phyloP scores from a whole-genome alignment of 2,329 filamentous ascomycete genomes.

The Fusarium hainanense region DNA sequence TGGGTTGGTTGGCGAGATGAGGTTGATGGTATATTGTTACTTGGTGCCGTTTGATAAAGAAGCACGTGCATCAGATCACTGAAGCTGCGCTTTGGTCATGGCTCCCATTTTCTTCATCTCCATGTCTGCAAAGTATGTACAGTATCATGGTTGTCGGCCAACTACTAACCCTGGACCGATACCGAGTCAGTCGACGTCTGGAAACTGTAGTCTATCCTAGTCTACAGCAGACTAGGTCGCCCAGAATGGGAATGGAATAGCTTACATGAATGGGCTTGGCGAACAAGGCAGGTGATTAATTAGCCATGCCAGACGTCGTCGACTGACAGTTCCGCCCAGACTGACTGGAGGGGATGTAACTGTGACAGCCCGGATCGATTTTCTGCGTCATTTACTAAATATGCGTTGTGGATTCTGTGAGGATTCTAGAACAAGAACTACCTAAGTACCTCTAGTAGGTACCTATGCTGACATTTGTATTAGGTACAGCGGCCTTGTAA shows the following conservation, averaged over 20 bases:
- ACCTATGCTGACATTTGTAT: not conserved
- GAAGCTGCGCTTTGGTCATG: not conserved
- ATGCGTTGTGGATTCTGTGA: not conserved
- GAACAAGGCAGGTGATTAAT: constrained; percentile 9
- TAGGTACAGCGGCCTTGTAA: not conserved
- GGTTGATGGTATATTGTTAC: not conserved
- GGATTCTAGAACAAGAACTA: constrained; percentile 22
- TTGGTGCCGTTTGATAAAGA: not conserved
- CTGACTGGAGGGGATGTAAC: constrained; percentile 15
- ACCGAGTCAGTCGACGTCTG: constrained; percentile 21
- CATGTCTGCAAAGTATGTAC: not conserved
- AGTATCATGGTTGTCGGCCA: not conserved
- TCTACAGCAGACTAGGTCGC: not conserved
- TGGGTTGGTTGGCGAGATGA: not conserved
- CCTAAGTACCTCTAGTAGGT: not conserved
- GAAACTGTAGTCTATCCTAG: not conserved
- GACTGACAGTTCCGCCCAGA: constrained; percentile 27
- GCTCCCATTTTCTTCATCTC: not conserved
- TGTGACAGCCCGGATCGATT: not conserved
- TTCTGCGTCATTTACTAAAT: constrained; percentile 24
- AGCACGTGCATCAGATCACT: not conserved
- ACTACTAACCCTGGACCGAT: not conserved
- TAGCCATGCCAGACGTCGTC: constrained; percentile 15
- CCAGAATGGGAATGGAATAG: constrained; percentile 21
- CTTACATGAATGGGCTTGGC: constrained; percentile 11